Evolutionary conservation across 306 rosid genomes (phyloP), one percentile per base, ranked within the genome.

Genomic region (Parietaria judaica): DNA sequence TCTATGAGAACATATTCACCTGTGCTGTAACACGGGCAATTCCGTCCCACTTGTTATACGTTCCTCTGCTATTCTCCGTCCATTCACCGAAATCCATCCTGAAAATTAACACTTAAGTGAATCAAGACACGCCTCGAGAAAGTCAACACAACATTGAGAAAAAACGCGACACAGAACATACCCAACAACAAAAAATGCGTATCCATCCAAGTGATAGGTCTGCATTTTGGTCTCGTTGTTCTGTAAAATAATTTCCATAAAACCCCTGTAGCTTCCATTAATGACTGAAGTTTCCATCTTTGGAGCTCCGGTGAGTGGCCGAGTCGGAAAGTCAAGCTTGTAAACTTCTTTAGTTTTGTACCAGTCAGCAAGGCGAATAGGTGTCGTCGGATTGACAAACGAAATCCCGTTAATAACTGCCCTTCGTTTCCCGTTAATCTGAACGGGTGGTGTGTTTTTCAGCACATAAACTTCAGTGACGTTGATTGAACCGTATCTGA

Each of bases 81-180:
- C 98, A 91, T 55, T 91, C 98, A 36, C 96, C 98, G 17, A 70
- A 91, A 76, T 91, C 98, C 98, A 91, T 91, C 80, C 98, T 91
- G 79, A 70, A 75, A n/a, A n/a, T n/a, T n/a, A n/a, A n/a, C n/a
- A n/a, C n/a, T n/a, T n/a, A n/a, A n/a, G 51, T 17, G 52, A 52
- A 53, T n/a, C 56, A 14, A 14, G 46, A 49, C 6, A 39, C 36
- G 36, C 4, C 17, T 46, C 49, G 35, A 44, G 39, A 13, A 70
- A 43, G 45, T 41, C 45, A 55, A 56, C 63, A 23, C 23, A 11
- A 16, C 10, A 56, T 61, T 15, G 59, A 66, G 41, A 7, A 11
- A 41, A 35, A 68, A 65, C 47, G 45, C 53, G 72, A 65, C 63
- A 68, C 46, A 51, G 55, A 69, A 53, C 62, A 13, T 79, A 87